Percentiles rank a stretch among this genome's conserved stretches.
These are phyloP conservation scores for Mycena alexandri DNA, from an alignment of 768 basidiomycete species.

Conservation along the genomic window DNA sequence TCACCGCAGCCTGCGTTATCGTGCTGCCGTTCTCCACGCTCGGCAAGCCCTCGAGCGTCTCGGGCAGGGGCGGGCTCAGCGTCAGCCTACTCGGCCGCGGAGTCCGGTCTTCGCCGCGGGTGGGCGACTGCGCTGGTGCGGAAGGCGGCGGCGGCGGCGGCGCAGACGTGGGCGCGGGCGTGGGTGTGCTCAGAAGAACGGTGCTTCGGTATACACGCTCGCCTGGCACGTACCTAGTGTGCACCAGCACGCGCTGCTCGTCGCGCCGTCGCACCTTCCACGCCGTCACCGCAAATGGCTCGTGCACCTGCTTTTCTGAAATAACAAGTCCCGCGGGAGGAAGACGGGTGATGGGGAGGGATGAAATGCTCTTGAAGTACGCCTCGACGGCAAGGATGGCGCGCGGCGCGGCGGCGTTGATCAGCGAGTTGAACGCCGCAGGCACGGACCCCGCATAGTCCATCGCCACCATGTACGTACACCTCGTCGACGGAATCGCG, in stretches of 20 bases:
- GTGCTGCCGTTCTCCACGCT: constrained; percentile 30
- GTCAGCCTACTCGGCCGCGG: constrained; percentile 57
- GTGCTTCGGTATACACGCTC: constrained; percentile 64
- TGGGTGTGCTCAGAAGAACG: constrained; percentile 59
- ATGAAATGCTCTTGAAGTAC: constrained; percentile 74
- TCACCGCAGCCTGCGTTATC: constrained; percentile 34
- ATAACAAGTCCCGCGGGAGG: constrained; percentile 76
- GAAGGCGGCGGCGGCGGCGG: constrained; percentile 38
- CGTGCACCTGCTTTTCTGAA: constrained; percentile 64
- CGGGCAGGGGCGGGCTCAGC: constrained; percentile 44
- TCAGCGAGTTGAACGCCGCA: constrained; percentile 84
- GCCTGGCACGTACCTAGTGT: constrained; percentile 64
- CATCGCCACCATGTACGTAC: constrained; percentile 85
- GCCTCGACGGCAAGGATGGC: constrained; percentile 81
- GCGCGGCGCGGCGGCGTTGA: constrained; percentile 83
- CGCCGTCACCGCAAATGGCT: constrained; percentile 54
- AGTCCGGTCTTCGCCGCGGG: constrained; percentile 41
- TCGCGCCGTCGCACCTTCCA: constrained; percentile 77
- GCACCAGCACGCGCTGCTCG: constrained; percentile 67
- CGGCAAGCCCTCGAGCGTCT: constrained; percentile 29
- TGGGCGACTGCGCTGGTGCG: constrained; percentile 37
- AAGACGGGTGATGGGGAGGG: constrained; percentile 75
- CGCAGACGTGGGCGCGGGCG: constrained; percentile 12
- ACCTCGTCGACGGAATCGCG: constrained; percentile 92
- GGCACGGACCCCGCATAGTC: constrained; percentile 92